Percentiles rank a stretch among this genome's conserved stretches.
Conservation (phyloP, 1,284 basidiomycete genomes). For the Pascua guehoae region DNA sequence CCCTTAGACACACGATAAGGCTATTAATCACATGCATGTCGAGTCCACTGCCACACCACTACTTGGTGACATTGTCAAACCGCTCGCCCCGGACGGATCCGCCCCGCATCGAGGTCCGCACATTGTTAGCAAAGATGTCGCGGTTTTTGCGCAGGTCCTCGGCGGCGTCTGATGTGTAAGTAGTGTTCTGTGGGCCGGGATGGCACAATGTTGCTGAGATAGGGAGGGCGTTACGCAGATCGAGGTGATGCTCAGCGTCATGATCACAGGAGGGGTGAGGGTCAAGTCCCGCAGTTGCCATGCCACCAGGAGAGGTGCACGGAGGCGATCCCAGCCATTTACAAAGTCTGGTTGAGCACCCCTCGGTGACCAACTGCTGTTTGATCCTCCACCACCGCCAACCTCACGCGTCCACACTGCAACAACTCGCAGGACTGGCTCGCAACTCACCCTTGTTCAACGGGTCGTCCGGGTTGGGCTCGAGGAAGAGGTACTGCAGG, state of each 20-base stretch:
- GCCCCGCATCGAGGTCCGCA: slow-evolving; percentile 78
- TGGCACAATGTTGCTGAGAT: too few relatives aligned
- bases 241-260: too few relatives aligned
- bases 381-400: not conserved
- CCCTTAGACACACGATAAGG: too few relatives aligned
- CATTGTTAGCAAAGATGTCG: slow-evolving; percentile 73
- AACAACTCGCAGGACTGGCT: not conserved
- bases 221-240: not conserved
- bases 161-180: slow-evolving; percentile 72
- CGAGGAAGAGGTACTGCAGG: slow-evolving; percentile 94
- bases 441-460: slow-evolving; percentile 82
- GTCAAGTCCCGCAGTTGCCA: not conserved
- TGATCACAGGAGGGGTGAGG: not conserved
- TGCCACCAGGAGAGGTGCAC: too few relatives aligned
- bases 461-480: slow-evolving; percentile 97
- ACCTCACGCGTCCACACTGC: not conserved
- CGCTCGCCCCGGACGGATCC: slow-evolving; percentile 66
- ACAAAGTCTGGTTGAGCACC: too few relatives aligned
- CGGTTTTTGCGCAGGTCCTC: slow-evolving; percentile 82
- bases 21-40: not conserved
- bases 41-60: slow-evolving; percentile 2
- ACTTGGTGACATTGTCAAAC: slow-evolving; percentile 65
- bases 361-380: not conserved
- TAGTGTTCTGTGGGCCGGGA: too few relatives aligned
- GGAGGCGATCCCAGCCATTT: too few relatives aligned